These are phyloP conservation scores for Ophiostoma ips DNA, from an alignment of 2,329 filamentous ascomycete species.

Conservation along the genomic window DNA sequence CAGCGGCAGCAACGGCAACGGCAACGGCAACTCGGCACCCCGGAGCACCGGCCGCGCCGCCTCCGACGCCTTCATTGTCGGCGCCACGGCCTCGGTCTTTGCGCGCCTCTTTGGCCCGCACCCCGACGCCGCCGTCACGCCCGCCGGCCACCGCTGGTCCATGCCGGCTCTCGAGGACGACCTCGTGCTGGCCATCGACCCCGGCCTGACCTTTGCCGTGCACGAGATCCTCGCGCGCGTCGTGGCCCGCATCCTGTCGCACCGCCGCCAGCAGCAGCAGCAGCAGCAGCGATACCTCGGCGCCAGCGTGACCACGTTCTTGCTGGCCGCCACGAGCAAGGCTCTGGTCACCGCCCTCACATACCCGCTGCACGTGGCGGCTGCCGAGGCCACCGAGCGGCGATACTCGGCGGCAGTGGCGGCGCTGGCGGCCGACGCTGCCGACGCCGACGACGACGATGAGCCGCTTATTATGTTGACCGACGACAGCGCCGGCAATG, in stretches of 20 bases:
- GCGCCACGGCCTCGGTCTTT: constrained; percentile 32
- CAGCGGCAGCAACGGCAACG: too few relatives aligned
- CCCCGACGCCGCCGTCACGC: background rate
- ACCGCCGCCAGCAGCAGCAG: constrained; percentile 17
- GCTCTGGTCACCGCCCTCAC: constrained; percentile 61
- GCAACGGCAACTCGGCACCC: background rate
- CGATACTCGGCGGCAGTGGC: background rate
- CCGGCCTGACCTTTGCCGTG: constrained; percentile 72
- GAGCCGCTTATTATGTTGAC: background rate
- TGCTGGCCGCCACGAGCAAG: constrained; percentile 63
- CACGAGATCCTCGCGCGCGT: constrained; percentile 43
- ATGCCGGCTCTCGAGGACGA: constrained; percentile 65
- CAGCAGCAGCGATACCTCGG: constrained; percentile 10
- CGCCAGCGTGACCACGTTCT: constrained; percentile 24
- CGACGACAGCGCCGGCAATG: background rate
- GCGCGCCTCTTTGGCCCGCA: constrained; percentile 23
- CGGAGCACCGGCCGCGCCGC: background rate
- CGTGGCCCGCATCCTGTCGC: background rate
- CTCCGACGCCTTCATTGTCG: constrained; percentile 18
- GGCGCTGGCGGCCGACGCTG: background rate
- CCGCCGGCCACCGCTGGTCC: constrained; percentile 26
- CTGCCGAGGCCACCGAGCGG: constrained; percentile 15
- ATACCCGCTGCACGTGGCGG: constrained; percentile 70
- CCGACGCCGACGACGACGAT: background rate
- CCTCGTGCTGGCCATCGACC: constrained; percentile 70